Conservation (phyloP, 2,329 filamentous ascomycete genomes). For the Lachnum nothofagi region DNA sequence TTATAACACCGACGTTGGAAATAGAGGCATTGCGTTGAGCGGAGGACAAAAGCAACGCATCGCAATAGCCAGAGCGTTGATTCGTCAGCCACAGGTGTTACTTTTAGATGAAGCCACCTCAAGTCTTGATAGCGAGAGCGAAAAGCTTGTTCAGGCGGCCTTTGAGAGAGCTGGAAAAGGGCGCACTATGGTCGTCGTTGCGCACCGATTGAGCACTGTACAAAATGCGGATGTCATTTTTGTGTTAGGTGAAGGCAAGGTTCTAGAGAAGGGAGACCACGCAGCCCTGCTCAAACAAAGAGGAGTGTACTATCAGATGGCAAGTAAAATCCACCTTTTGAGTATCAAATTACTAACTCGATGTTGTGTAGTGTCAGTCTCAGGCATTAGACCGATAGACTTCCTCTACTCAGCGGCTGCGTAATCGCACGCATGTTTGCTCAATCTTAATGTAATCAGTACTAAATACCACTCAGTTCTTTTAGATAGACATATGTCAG, state of each 20-base stretch:
- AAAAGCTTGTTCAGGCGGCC: constrained; percentile 56
- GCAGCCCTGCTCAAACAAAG: constrained; percentile 21
- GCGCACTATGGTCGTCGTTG: constrained; percentile 72
- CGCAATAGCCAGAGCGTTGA: constrained; percentile 49
- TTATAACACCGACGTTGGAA: constrained; percentile 44
- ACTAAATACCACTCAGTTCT: background rate
- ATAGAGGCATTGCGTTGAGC: constrained; percentile 42
- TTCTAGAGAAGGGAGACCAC: constrained; percentile 29
- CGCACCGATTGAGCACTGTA: constrained; percentile 70
- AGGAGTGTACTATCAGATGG: constrained; percentile 31
- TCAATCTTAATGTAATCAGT: background rate
- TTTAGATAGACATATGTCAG: background rate
- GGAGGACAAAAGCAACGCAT: constrained; percentile 54
- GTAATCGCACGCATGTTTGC: background rate
- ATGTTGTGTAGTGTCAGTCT: constrained; percentile 25
- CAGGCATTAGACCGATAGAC: constrained; percentile 30
- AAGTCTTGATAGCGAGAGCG: constrained; percentile 51
- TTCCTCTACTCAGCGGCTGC: background rate
- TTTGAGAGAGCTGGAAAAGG: constrained; percentile 59
- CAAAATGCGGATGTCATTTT: constrained; percentile 54
- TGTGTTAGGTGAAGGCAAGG: constrained; percentile 28
- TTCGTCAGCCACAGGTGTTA: constrained; percentile 47
- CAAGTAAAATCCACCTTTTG: constrained; percentile 11
- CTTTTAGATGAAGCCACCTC: constrained; percentile 57
- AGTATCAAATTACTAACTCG: background rate